Percentiles rank a stretch among this genome's conserved stretches.
These are phyloP conservation scores for Candida sp. DNA, from an alignment of 1,139 yeast genomes.

Conservation along the genomic window DNA sequence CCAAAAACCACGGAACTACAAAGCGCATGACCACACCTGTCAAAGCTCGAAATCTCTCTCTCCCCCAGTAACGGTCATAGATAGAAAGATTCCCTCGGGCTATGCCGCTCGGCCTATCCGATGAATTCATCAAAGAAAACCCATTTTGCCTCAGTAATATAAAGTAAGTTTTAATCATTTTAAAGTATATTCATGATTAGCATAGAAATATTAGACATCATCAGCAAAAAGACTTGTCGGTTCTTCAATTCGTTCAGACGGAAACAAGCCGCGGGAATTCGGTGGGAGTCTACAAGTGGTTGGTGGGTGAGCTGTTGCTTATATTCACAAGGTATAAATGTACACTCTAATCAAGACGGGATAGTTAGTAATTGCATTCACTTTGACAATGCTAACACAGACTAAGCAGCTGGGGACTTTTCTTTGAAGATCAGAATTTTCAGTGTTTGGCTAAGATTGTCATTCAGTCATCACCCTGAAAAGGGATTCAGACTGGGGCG, in stretches of 20 bases:
- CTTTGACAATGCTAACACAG: conserved; percentile 4
- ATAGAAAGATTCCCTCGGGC: neutral
- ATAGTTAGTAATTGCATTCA: conserved; percentile 37
- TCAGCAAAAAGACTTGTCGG: conserved; percentile 26
- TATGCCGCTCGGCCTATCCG: too few relatives aligned
- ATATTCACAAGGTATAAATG: neutral
- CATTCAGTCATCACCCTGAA: conserved; percentile 64
- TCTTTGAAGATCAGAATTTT: conserved; percentile 45
- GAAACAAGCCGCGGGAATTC: neutral
- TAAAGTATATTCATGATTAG: conserved; percentile 46
- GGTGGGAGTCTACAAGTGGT: neutral
- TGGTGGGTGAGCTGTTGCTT: conserved; percentile 5
- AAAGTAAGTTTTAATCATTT: conserved; percentile 38
- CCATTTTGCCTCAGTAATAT: neutral
- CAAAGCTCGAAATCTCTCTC: too few relatives aligned
- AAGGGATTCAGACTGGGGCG: conserved; percentile 65
- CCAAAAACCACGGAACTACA: too few relatives aligned
- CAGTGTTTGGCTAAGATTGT: conserved; percentile 57
- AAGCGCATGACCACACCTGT: too few relatives aligned
- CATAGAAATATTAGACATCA: conserved; percentile 51
- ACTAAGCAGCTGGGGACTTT: too few relatives aligned
- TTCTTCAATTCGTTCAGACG: neutral
- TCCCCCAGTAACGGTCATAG: too few relatives aligned
- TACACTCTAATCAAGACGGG: neutral
- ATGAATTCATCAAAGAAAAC: neutral